These are phyloP conservation scores for Venturia asperata DNA, from an alignment of 2,329 filamentous ascomycete genomes.

Conservation along the genomic window DNA sequence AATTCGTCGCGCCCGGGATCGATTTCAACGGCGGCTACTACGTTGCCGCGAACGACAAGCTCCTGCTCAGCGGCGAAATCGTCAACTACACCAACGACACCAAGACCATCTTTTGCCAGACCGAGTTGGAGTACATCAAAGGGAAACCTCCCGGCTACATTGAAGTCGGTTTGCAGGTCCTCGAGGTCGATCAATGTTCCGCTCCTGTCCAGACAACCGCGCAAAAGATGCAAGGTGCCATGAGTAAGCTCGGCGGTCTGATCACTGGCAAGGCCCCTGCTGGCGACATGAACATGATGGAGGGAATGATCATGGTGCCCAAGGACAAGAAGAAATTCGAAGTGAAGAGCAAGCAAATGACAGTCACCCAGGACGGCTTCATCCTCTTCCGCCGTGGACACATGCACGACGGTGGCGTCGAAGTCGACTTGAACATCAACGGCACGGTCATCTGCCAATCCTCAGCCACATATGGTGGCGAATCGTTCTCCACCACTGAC, in stretches of 20 bases:
- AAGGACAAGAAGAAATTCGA: conserved; percentile 7
- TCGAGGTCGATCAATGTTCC: conserved; percentile 4
- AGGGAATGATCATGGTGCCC: not conserved
- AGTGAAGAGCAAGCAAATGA: conserved; percentile 8
- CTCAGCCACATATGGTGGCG: conserved; percentile 10
- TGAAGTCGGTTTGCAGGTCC: conserved; percentile 1
- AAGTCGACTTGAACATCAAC: conserved; percentile 2
- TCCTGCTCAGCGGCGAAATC: conserved; percentile 6
- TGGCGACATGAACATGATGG: not conserved
- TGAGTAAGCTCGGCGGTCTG: not conserved
- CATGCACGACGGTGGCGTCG: conserved; percentile 11
- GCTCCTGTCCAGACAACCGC: not conserved
- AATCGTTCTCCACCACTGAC: not conserved
- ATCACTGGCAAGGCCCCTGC: not conserved
- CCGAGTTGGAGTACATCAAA: conserved; percentile 11
- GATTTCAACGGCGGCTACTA: conserved; percentile 17
- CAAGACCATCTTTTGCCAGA: not conserved
- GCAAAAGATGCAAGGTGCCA: not conserved
- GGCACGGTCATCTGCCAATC: conserved; percentile 12
- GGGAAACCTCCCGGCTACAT: not conserved
- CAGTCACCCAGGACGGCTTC: not conserved
- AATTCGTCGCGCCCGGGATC: not conserved
- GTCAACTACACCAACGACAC: conserved; percentile 14
- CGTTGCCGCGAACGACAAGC: conserved; percentile 7
- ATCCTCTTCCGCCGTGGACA: not conserved